A percentile compares a stretch with the other conserved stretches of the same genome.
Evolutionary conservation across 108 stramenopile species (phyloP).

Genomic region (Nitzschia putrida): DNA sequence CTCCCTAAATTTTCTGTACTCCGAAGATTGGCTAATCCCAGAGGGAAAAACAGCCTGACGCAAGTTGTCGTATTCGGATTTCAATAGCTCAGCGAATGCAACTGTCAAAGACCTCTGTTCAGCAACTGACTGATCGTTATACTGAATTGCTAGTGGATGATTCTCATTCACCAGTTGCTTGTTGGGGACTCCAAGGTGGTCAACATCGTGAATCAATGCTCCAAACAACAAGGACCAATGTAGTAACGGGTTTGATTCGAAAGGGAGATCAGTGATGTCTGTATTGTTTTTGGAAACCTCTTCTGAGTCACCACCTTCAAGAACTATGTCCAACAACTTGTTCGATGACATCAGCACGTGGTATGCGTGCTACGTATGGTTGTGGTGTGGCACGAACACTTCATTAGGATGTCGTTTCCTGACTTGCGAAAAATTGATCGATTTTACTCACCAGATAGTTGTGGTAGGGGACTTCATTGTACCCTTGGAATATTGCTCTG

Average conservation of each 20-base stretch:
- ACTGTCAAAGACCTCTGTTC: constrained; percentile 69
- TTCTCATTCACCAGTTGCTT: constrained; percentile 57
- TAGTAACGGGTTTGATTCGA: constrained; percentile 55
- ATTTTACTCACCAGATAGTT: constrained; percentile 24
- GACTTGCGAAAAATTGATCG: not conserved
- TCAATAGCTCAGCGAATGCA: constrained; percentile 64
- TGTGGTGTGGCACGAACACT: not conserved
- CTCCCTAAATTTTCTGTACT: constrained; percentile 62
- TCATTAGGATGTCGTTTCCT: not conserved
- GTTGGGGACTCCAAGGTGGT: constrained; percentile 63
- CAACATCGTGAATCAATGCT: constrained; percentile 79
- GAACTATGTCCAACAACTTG: constrained; percentile 72
- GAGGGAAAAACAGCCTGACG: constrained; percentile 52
- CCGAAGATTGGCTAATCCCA: constrained; percentile 9
- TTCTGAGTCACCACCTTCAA: not conserved
- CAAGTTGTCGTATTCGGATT: constrained; percentile 41
- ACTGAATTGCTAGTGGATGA: constrained; percentile 64
- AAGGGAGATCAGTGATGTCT: too few relatives aligned
- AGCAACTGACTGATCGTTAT: constrained; percentile 81
- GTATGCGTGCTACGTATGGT: constrained; percentile 51
- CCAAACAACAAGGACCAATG: constrained; percentile 67
- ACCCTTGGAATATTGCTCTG: constrained; percentile 36
- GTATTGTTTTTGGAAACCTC: too few relatives aligned
- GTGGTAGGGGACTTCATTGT: constrained; percentile 62
- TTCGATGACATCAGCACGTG: constrained; percentile 68